A percentile compares a stretch with the other conserved stretches of the same genome.
These are phyloP conservation scores for Cyclanthera cordifolia DNA, from an alignment of 306 rosid species.

Conservation along the genomic window DNA sequence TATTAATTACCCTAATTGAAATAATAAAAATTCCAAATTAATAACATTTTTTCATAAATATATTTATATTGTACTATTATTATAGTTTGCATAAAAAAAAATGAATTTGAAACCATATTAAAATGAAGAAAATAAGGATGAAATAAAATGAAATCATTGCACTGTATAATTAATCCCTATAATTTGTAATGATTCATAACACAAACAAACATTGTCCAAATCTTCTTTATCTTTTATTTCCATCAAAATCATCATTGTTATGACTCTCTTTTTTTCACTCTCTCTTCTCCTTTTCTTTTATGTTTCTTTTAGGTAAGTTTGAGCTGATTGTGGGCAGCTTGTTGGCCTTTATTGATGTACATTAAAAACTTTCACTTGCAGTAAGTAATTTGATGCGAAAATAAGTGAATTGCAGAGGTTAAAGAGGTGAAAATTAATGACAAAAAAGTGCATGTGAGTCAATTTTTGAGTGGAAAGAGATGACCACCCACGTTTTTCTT, in stretches of 20 bases:
- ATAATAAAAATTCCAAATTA: too few species aligned
- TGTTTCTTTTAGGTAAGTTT: not conserved
- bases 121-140: too few species aligned
- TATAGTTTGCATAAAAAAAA: too few species aligned
- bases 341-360: not conserved
- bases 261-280: not conserved
- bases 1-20: too few species aligned
- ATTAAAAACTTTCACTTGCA: not conserved
- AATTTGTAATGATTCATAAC: conserved; percentile 2
- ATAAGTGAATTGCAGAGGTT: not conserved
- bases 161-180: too few species aligned
- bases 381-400: not conserved
- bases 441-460: not conserved
- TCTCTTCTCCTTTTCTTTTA: not conserved
- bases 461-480: not conserved
- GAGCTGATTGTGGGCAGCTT: not conserved
- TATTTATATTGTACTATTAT: too few species aligned
- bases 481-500: not conserved
- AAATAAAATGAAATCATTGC: too few species aligned
- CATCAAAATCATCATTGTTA: conserved; percentile 2
- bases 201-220: not conserved
- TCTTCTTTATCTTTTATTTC: not conserved
- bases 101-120: too few species aligned
- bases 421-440: not conserved
- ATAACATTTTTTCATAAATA: too few species aligned